phyloP scores from a whole-genome alignment of 2,329 filamentous ascomycete species.

The Leptoxyphium fumago region DNA sequence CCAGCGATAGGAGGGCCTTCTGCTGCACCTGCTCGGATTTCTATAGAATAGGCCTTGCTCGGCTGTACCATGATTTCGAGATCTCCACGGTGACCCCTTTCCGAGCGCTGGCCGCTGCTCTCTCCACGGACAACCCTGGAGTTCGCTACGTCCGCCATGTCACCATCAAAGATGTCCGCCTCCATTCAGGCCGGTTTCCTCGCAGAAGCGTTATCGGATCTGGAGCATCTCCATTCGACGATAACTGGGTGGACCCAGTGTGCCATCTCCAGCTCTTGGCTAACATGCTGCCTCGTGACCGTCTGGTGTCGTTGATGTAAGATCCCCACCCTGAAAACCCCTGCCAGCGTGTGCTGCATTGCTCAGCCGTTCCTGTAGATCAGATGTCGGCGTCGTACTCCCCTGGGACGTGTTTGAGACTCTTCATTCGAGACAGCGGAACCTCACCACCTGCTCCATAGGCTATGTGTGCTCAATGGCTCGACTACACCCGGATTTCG shows the following conservation, averaged over 20 bases:
- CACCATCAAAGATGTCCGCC: not conserved
- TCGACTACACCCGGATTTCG: not conserved
- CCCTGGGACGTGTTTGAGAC: not conserved
- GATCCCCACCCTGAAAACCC: not conserved
- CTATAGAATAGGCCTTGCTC: not conserved
- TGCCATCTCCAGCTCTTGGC: not conserved
- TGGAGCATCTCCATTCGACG: not conserved
- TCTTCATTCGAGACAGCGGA: not conserved
- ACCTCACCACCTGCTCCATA: not conserved
- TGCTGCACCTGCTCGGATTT: not conserved
- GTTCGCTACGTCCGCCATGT: constrained; percentile 2
- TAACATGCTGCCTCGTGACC: not conserved
- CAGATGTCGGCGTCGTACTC: not conserved
- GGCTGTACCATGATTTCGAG: not conserved
- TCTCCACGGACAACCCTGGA: constrained; percentile 2
- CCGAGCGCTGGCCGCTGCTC: not conserved
- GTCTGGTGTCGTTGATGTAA: not conserved
- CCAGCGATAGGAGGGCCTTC: not conserved
- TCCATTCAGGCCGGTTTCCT: not conserved
- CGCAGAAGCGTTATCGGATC: too few relatives aligned
- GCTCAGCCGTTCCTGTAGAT: too few relatives aligned
- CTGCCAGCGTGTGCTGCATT: too few relatives aligned
- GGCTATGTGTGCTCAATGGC: not conserved
- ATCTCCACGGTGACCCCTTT: not conserved
- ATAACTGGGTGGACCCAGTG: not conserved